These are phyloP conservation scores for Cymbidium sinense DNA, from an alignment of 106 monocot species.

Conservation along the genomic window DNA sequence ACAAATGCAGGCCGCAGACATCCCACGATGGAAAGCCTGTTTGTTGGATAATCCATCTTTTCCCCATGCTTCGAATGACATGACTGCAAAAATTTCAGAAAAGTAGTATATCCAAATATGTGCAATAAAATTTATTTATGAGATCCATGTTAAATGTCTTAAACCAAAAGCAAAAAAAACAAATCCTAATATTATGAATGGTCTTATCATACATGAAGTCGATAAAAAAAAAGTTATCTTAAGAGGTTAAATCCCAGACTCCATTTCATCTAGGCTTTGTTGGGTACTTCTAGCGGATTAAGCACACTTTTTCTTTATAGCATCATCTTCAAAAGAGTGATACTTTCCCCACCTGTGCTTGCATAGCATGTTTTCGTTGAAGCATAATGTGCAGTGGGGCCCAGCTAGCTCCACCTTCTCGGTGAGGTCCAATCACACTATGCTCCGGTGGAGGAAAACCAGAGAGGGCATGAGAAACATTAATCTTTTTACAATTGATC, in stretches of 20 bases:
- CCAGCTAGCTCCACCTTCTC: background rate
- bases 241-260: background rate
- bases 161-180: background rate
- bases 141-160: background rate
- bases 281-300: background rate
- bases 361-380: background rate
- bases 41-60: slow-evolving; percentile 58
- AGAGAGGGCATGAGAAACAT: background rate
- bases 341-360: background rate
- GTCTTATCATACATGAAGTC: background rate
- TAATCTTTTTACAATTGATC: background rate
- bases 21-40: slow-evolving; percentile 64
- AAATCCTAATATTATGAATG: background rate
- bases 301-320: background rate
- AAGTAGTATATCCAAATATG: background rate
- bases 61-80: slow-evolving; percentile 20
- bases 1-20: slow-evolving; percentile 57
- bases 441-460: background rate
- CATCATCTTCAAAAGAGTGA: background rate
- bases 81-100: slow-evolving; percentile 26
- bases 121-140: background rate
- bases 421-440: background rate
- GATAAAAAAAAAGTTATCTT: background rate
- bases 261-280: background rate
- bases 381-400: background rate